phyloP scores from a whole-genome alignment of 768 basidiomycete genomes.

The Crassisporium funariophilum region DNA sequence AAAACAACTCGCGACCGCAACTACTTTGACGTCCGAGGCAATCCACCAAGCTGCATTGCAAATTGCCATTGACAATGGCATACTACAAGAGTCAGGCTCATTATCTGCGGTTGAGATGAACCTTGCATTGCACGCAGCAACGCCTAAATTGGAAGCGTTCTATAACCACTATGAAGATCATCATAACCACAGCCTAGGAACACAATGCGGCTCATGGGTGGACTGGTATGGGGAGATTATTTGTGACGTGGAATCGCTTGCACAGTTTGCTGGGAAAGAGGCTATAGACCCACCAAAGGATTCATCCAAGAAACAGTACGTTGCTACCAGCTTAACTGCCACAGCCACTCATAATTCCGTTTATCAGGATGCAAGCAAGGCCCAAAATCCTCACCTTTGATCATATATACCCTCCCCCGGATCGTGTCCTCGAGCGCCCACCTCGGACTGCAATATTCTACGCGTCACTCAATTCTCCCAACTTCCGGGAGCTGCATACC shows the following conservation, averaged over 20 bases:
- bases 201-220: slow-evolving; percentile 71
- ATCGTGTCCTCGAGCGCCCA: slow-evolving; percentile 46
- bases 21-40: slow-evolving; percentile 47
- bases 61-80: slow-evolving; percentile 46
- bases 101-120: slow-evolving; percentile 66
- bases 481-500: slow-evolving; percentile 71
- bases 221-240: slow-evolving; percentile 80
- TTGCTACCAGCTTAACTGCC: slow-evolving; percentile 2
- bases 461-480: slow-evolving; percentile 61
- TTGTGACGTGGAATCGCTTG: slow-evolving; percentile 66
- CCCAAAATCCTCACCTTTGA: slow-evolving; percentile 74
- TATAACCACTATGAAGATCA: slow-evolving; percentile 67
- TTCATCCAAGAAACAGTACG: slow-evolving; percentile 28
- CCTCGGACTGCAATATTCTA: slow-evolving; percentile 77
- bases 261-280: slow-evolving; percentile 52
- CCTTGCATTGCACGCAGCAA: slow-evolving; percentile 75
- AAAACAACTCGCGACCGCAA: slow-evolving; percentile 31
- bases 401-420: slow-evolving; percentile 62
- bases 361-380: slow-evolving; percentile 32
- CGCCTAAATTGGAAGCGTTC: slow-evolving; percentile 83
- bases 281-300: slow-evolving; percentile 43
- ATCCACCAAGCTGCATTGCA: slow-evolving; percentile 58
- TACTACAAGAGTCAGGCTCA: slow-evolving; percentile 51
- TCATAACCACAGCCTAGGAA: slow-evolving; percentile 30
- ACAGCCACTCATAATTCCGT: neutral